phyloP scores from a whole-genome alignment of 1,139 yeast genomes.

The Scheffersomyces illinoinensis region DNA sequence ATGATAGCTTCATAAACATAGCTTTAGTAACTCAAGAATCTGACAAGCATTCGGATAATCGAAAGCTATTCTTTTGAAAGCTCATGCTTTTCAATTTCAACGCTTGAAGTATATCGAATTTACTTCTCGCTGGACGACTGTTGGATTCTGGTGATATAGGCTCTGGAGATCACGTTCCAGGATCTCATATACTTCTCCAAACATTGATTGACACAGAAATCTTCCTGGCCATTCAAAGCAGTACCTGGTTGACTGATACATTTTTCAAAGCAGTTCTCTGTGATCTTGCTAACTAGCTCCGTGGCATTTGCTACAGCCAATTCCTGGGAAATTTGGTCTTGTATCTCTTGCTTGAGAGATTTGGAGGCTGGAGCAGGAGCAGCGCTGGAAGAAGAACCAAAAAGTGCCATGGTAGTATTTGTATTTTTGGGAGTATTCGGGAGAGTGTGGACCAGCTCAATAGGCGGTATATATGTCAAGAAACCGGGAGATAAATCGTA shows the following conservation, averaged over 20 bases:
- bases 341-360: slow-evolving; percentile 57
- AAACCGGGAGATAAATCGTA: not conserved
- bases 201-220: slow-evolving; percentile 69
- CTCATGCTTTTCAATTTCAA: too few species aligned
- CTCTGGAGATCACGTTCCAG: slow-evolving; percentile 81
- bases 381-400: slow-evolving; percentile 27
- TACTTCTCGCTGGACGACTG: slow-evolving; percentile 7
- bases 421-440: not conserved
- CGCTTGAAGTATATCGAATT: not conserved
- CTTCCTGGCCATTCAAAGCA: slow-evolving; percentile 32
- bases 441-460: not conserved
- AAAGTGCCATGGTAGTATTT: slow-evolving; percentile 27
- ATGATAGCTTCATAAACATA: not conserved
- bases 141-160: slow-evolving; percentile 76
- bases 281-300: slow-evolving; percentile 78
- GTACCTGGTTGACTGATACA: slow-evolving; percentile 63
- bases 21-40: not conserved
- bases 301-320: slow-evolving; percentile 88
- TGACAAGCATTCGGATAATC: not conserved
- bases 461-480: not conserved
- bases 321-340: slow-evolving; percentile 75
- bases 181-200: slow-evolving; percentile 87
- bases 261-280: slow-evolving; percentile 85
- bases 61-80: not conserved
- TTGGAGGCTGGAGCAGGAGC: slow-evolving; percentile 21